Percentiles rank a stretch among this genome's conserved stretches.
These are phyloP conservation scores for Kernera saxatilis DNA, from an alignment of 345 rosid genomes.

Conservation along the genomic window DNA sequence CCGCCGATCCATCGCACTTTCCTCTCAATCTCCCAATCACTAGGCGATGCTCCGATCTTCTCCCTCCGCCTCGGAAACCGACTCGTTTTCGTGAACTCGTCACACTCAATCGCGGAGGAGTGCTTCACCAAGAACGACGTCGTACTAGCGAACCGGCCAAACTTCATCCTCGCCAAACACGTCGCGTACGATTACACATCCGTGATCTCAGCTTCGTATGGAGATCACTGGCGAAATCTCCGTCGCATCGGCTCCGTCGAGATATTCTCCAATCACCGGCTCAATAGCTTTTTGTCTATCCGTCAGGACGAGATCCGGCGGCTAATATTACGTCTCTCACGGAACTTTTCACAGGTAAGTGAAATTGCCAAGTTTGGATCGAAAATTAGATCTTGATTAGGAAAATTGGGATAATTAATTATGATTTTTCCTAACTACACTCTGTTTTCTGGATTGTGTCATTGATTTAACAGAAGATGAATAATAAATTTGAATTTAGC, in stretches of 20 bases:
- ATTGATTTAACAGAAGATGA: no score
- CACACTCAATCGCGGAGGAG: conserved; percentile 32
- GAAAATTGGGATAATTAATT: background rate
- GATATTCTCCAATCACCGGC: conserved; percentile 38
- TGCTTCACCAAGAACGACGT: conserved; percentile 53
- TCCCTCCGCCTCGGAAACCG: conserved; percentile 46
- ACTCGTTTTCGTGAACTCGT: conserved; percentile 40
- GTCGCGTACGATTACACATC: conserved; percentile 38
- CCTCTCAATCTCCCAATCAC: conserved; percentile 12
- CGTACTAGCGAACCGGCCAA: conserved; percentile 46
- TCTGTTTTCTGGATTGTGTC: background rate
- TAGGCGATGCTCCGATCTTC: conserved; percentile 36
- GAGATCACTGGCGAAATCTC: conserved; percentile 63
- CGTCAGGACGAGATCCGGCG: conserved; percentile 40
- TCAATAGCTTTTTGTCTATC: conserved; percentile 21
- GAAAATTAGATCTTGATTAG: background rate
- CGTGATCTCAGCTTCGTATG: no score
- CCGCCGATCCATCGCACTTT: conserved; percentile 27
- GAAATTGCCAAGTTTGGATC: background rate
- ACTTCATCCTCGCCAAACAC: conserved; percentile 17
- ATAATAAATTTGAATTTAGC: no score
- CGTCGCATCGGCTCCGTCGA: conserved; percentile 43
- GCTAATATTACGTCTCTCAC: conserved; percentile 21
- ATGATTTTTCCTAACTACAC: background rate
- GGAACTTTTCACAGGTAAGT: conserved; percentile 13